Base-by-base conservation (phyloP, 2,329 filamentous ascomycete genomes). In the Lecanicillium sp. region DNA sequence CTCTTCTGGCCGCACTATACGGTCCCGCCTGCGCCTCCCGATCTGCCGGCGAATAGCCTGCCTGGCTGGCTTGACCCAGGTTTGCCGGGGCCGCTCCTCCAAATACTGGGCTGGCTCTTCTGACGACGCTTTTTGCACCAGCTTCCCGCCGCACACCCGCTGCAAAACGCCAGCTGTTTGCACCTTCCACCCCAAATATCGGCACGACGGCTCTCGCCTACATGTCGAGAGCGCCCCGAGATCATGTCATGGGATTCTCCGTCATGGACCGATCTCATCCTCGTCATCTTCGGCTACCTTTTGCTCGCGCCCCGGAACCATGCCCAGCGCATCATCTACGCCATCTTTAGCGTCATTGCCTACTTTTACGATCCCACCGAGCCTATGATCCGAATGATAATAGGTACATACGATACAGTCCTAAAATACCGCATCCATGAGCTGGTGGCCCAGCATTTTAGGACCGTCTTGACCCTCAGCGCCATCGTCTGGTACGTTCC, bases 201-300 rank as follows among this genome's bases (percentile, higher is more conserved):
- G 34, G 20, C 34, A n/a, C 20, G 33, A 29, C 11, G 33, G 34
- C 39, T 37, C 33, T 17, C 28, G 40, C 40, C 35, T 36, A 22
- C 36, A 39, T 38, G 36, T 35, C 40, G 31, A 37, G 46, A 44
- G 50, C 53, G 51, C 53, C 56, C 53, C 56, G 60, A 62, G 60
- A 64, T 61, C 55, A 64, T 64, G 61, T 62, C 59, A 62, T 64
- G 61, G 61, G 59, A 61, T 58, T 57, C 59, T 46, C 52, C 60
- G 51, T 54, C 55, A 49, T 60, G 62, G 54, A 62, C 55, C 49
- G 54, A 59, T 56, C 54, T 62, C 54, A 57, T 58, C 57, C 46
- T 63, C 55, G 56, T 52, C 54, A 49, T 60, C 48, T 48, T 59
- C 47, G 55, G 58, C 51, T 56, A 59, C 48, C 60, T 59, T 52